Base-by-base conservation (phyloP, 1,139 yeast genomes). In the Debaryomyces psychrophilus region DNA sequence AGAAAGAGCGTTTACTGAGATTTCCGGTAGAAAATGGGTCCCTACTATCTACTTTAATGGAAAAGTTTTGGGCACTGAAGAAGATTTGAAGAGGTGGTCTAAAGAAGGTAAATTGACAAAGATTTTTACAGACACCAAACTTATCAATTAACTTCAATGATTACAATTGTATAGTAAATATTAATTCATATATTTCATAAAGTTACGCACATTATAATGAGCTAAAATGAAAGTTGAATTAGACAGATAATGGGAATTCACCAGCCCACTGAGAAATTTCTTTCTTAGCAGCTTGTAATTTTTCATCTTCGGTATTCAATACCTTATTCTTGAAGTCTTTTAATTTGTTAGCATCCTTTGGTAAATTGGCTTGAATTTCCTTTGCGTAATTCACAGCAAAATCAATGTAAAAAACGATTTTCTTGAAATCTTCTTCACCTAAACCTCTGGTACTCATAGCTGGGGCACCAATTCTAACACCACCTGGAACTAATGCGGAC, bases 381-480 rank as follows among this genome's bases (percentile, higher is more conserved):
- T 79, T 81, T 47, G 98, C 93, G 61, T 85, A 83, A 60, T 81
- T 76, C 52, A 92, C 93, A 40, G 96, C 92, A 58, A 77, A 76
- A 73, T 90, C 93, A 61, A 92, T 89, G 79, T 85, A 92, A 52
- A 76, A 73, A 50, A 87, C 97, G 60, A 93, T 89, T 67, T 79
- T 84, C 63, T 75, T 80, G 73, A 92, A 93, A 65, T 93, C 98
- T 54, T 78, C 86, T 66, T 85, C 90, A 56, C 89, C 86, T 64
- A 92, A 82, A 61, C 98, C 99, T 76, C 99, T 88, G 52, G 98
- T 89, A 53, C 97, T 82, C 99, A 93, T 93, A 52, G 98, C 98
- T 57, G 99, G 99, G 36, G 99, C 90, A 67, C 99, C 99, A 55
- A 93, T 86, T 76, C 99, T 89, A 54, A 93, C 85, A 71, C 99